Evolutionary conservation across 768 basidiomycete genomes (phyloP).

Genomic region (Amanita inopinata): DNA sequence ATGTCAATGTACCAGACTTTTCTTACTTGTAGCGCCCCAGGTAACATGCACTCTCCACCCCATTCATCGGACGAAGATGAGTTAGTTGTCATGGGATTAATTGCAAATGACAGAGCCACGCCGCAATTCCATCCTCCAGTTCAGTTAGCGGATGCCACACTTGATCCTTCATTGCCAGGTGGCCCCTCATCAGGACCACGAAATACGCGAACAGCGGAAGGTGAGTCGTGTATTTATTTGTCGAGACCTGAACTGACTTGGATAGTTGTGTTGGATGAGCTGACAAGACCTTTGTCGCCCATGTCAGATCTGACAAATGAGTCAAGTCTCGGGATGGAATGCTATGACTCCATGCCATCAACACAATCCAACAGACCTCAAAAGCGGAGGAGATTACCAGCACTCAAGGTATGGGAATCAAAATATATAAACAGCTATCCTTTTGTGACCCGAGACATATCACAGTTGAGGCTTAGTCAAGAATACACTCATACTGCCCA

Average conservation of each 20-base stretch:
- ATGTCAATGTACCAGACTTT: not conserved
- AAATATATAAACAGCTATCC: too few relatives aligned
- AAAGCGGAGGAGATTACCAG: conserved; percentile 5
- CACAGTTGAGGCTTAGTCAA: too few relatives aligned
- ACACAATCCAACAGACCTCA: not conserved
- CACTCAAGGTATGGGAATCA: too few relatives aligned
- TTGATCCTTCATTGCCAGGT: not conserved
- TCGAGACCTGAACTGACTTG: not conserved
- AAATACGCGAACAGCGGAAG: not conserved
- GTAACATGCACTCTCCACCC: not conserved
- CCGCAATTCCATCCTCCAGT: not conserved
- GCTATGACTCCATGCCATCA: not conserved
- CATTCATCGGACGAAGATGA: not conserved
- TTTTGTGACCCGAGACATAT: too few relatives aligned
- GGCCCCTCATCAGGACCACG: not conserved
- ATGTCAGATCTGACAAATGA: conserved; percentile 5
- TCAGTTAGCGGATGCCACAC: not conserved
- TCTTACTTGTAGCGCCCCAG: not conserved
- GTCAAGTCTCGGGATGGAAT: not conserved
- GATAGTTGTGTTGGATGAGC: not conserved
- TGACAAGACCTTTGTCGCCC: conserved; percentile 1
- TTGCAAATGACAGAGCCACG: not conserved
- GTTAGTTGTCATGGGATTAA: not conserved
- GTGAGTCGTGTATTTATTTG: not conserved
- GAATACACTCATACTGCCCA: too few relatives aligned